phyloP scores from a whole-genome alignment of 495 filamentous ascomycete genomes.

The Cryomyces minteri region DNA sequence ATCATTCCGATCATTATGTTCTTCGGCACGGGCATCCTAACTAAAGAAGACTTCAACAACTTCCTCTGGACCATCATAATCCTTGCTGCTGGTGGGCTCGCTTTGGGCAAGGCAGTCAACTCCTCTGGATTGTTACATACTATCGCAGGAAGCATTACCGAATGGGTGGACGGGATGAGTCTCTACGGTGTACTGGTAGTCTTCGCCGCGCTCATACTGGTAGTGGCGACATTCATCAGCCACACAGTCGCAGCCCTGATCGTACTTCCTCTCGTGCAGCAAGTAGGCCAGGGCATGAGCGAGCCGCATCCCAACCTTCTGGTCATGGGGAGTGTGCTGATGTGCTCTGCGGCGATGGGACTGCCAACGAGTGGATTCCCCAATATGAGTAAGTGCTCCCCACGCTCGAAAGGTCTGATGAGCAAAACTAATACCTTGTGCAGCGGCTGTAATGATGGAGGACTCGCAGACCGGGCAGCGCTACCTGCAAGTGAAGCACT shows the following conservation, averaged over 20 bases:
- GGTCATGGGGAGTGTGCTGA: constrained; percentile 66
- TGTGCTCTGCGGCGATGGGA: constrained; percentile 64
- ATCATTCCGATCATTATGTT: constrained; percentile 92
- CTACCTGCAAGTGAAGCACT: constrained; percentile 85
- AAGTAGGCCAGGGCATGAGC: constrained; percentile 68
- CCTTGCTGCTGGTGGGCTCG: constrained; percentile 81
- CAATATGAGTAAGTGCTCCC: constrained; percentile 78
- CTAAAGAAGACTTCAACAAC: constrained; percentile 99
- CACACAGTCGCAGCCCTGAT: constrained; percentile 96
- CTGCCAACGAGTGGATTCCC: constrained; percentile 92
- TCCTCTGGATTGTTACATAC: constrained; percentile 85
- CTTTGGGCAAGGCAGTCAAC: constrained; percentile 86
- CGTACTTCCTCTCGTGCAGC: constrained; percentile 72
- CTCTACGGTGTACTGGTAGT: constrained; percentile 78
- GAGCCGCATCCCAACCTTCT: constrained; percentile 86
- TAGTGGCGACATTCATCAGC: constrained; percentile 94
- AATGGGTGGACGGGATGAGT: constrained; percentile 53
- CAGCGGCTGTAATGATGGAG: constrained; percentile 99
- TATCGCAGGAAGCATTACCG: constrained; percentile 58
- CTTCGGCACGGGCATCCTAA: constrained; percentile 93
- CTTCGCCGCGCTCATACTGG: constrained; percentile 68
- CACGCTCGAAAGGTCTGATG: constrained; percentile 6
- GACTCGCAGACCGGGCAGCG: constrained; percentile 76
- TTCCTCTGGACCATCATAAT: constrained; percentile 99
- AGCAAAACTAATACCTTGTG: background rate